Base-by-base conservation (phyloP, 768 basidiomycete genomes). In the Lactarius sanguifluus region DNA sequence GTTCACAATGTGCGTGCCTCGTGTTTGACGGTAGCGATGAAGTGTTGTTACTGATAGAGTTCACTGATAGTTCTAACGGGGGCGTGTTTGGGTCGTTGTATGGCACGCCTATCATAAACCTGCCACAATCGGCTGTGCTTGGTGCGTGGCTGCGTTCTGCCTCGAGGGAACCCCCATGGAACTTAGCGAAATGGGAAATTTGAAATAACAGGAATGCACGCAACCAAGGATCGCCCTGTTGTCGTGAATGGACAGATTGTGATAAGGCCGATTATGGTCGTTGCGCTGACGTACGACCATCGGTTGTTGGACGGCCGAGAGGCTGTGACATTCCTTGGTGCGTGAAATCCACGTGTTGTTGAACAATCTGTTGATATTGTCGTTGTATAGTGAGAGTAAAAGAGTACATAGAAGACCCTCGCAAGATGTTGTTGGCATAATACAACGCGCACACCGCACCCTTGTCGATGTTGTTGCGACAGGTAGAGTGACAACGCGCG, bases 41-140 rank as follows among this genome's bases (percentile, higher is more conserved):
- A 52, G 41, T 23, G 34, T 34, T 36, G 54, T 57, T 60, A 12
- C 59, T 67, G 62, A 67, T 67, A 67, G 62, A 41, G 56, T 47
- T 57, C 50, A 54, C 64, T 43, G 68, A 28, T 69, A 96, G 94
- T 77, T 98, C 97, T 47, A 99, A 99, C 75, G 97, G 96, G 55
- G 96, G 96, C 72, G 96, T 99, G 75, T 99, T 99, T 74, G 96
- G 96, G 54, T 96, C 94, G 58, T 81, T 99, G 58, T 97, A 90
- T 73, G 96, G 96, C 47, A 99, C 96, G n/a, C 96, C 96, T 43
- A 99, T 99, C 75, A 96, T 98, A 80, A 98, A 98, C 82, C 81
- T 96, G 55, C 96, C 96, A 5, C 96, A 98, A 76, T 79, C 94
- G 28, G 96, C 95, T 61, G 94, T 98, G 8, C 86, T 99, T 62